phyloP scores from a whole-genome alignment of 1,139 yeast genomes.

The Yamadazyma pseudoaaseri region DNA sequence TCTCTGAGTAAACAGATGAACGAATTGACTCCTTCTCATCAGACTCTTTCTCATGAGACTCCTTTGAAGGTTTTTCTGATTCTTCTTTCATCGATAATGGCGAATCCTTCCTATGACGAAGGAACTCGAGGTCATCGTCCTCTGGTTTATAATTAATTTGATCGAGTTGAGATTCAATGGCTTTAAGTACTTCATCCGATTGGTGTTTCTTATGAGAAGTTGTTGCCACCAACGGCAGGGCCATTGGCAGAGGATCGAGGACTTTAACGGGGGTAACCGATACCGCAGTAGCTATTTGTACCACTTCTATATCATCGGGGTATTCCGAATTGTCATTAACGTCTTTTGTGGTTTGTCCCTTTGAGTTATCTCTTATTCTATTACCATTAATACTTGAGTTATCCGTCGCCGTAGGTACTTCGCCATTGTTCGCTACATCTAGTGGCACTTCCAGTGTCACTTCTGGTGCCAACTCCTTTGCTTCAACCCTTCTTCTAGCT shows the following conservation, averaged over 20 bases:
- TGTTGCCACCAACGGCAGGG: not conserved
- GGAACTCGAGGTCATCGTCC: constrained; percentile 1
- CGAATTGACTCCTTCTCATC: too few species aligned
- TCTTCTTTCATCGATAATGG: too few species aligned
- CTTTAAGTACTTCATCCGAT: constrained; percentile 4
- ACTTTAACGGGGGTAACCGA: too few species aligned
- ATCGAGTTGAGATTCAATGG: constrained; percentile 3
- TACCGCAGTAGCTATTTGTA: too few species aligned
- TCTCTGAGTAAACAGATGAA: not conserved
- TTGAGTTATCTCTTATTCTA: not conserved
- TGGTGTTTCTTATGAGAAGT: constrained; percentile 3
- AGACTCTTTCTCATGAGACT: too few species aligned
- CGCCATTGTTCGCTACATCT: too few species aligned
- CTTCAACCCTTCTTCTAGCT: constrained; percentile 8
- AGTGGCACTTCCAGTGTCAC: too few species aligned
- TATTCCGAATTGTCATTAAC: too few species aligned
- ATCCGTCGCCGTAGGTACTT: not conserved
- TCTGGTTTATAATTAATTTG: not conserved
- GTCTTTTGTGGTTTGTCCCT: too few species aligned
- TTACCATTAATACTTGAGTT: too few species aligned
- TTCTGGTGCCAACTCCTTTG: not conserved
- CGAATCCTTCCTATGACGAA: not conserved
- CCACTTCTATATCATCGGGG: not conserved
- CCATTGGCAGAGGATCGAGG: too few species aligned
- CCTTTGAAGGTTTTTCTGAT: too few species aligned